These are phyloP conservation scores for Pseudocercospora vitis DNA, from an alignment of 2,329 filamentous ascomycete species.

Conservation along the genomic window DNA sequence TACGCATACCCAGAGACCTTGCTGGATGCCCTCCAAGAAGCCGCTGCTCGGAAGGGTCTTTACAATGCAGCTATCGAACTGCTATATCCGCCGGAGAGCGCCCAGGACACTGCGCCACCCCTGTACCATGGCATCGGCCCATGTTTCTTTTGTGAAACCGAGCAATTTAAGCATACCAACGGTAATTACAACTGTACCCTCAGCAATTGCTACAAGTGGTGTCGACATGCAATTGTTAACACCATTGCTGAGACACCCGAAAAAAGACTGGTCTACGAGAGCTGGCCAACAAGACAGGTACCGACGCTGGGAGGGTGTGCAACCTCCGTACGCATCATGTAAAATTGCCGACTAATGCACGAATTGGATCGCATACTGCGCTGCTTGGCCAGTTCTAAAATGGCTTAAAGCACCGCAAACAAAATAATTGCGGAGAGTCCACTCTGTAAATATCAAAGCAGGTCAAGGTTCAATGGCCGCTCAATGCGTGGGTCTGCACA, in stretches of 20 bases:
- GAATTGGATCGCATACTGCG: constrained; percentile 11
- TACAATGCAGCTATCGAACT: constrained; percentile 17
- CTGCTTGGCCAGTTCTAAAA: constrained; percentile 13
- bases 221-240: too few species aligned
- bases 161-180: too few species aligned
- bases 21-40: constrained; percentile 10
- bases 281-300: too few species aligned
- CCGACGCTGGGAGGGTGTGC: too few species aligned
- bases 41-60: constrained; percentile 11
- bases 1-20: constrained; percentile 2
- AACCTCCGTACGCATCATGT: too few species aligned
- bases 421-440: constrained; percentile 16
- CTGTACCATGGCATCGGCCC: constrained; percentile 18
- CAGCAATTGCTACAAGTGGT: too few species aligned
- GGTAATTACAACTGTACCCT: too few species aligned
- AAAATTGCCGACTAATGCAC: neutral
- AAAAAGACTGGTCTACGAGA: too few species aligned
- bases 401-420: constrained; percentile 7
- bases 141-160: too few species aligned
- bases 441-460: constrained; percentile 20
- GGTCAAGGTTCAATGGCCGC: constrained; percentile 22
- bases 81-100: constrained; percentile 11
- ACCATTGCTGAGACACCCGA: too few species aligned
- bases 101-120: constrained; percentile 17
- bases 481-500: constrained; percentile 19